These are phyloP conservation scores for Fagus sylvatica DNA, from an alignment of 306 rosid genomes.

Conservation along the genomic window DNA sequence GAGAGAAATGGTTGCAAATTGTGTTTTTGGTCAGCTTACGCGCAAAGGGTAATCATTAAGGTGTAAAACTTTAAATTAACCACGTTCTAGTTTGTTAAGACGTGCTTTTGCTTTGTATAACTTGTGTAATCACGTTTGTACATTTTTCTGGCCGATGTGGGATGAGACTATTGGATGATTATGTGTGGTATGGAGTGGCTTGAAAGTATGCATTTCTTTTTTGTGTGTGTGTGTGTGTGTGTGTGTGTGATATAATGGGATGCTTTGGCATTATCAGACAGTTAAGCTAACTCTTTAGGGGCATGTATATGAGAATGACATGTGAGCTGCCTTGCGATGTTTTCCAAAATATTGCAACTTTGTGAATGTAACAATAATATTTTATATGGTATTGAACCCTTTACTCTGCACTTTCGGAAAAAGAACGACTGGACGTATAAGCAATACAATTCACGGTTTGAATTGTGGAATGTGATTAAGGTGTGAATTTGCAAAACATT, in stretches of 20 bases:
- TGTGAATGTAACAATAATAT: not conserved
- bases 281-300: slow-evolving; percentile 1
- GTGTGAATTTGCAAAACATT: too few relatives aligned
- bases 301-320: slow-evolving; percentile 14
- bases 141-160: slow-evolving; percentile 28
- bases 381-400: too few relatives aligned
- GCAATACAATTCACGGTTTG: too few relatives aligned
- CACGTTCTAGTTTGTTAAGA: not conserved
- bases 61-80: not conserved
- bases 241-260: slow-evolving; percentile 14
- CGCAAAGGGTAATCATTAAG: slow-evolving; percentile 27
- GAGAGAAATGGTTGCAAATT: not conserved
- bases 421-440: too few relatives aligned
- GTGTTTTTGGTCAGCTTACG: slow-evolving; percentile 4
- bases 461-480: too few relatives aligned
- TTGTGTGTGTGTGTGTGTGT: not conserved
- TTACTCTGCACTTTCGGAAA: too few relatives aligned
- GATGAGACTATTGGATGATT: slow-evolving; percentile 12
- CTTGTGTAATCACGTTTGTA: slow-evolving; percentile 20
- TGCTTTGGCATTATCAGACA: slow-evolving; percentile 38
- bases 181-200: slow-evolving; percentile 20
- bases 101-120: not conserved
- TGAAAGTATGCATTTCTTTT: slow-evolving; percentile 19
- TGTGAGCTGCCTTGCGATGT: slow-evolving; percentile 23
- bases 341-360: not conserved